These are phyloP conservation scores for Gardenia jasminoides DNA, from an alignment of 257 asterid genomes.

Conservation along the genomic window DNA sequence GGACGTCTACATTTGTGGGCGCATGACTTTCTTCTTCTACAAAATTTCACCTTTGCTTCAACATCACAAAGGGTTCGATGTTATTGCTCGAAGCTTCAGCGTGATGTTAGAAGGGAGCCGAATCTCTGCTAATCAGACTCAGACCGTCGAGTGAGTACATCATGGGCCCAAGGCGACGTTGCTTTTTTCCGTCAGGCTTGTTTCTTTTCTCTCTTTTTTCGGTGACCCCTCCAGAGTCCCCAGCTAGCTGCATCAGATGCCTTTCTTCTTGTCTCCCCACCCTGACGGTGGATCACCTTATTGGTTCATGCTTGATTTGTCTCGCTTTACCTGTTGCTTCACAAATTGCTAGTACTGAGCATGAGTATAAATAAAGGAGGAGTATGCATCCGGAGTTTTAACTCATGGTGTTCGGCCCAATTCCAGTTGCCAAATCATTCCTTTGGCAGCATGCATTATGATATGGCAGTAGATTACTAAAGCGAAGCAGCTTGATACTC, in stretches of 20 bases:
- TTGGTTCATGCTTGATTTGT: neutral
- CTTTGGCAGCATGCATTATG: neutral
- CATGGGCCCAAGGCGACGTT: conserved; percentile 1
- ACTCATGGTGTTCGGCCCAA: neutral
- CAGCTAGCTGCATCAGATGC: conserved; percentile 23
- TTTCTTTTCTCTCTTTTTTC: neutral
- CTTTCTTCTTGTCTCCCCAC: conserved; percentile 12
- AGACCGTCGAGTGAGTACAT: neutral
- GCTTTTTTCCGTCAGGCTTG: neutral
- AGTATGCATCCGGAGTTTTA: too few species aligned
- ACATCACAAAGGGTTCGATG: neutral
- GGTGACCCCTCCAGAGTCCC: neutral
- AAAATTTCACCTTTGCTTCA: neutral
- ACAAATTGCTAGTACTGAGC: too few species aligned
- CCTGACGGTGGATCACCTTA: neutral
- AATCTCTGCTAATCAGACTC: neutral
- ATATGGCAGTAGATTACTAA: too few species aligned
- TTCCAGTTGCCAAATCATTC: neutral
- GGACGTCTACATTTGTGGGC: too few species aligned
- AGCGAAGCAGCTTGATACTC: too few species aligned
- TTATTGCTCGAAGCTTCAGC: neutral
- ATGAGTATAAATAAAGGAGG: neutral
- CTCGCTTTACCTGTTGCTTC: neutral
- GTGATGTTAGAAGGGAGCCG: too few species aligned
- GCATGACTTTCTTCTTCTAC: too few species aligned